Percentiles rank a stretch among this genome's conserved stretches.
Conservation (phyloP, 192 early-diverging fungal species). For the Phycomyces nitens region DNA sequence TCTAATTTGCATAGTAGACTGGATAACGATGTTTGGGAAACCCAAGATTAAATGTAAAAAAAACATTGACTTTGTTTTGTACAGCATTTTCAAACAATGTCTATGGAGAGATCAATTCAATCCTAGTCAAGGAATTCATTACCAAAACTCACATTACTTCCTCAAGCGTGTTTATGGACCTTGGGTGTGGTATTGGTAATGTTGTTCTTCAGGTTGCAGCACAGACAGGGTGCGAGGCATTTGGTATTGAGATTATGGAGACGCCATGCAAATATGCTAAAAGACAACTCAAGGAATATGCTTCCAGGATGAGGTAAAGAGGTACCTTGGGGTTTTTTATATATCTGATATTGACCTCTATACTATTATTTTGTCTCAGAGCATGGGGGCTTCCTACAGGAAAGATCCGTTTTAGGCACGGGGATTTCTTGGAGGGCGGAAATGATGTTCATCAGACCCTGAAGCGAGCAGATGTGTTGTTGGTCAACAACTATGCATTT, state of each 20-base stretch:
- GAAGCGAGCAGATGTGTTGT: slow-evolving; percentile 80
- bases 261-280: slow-evolving; percentile 77
- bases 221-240: slow-evolving; percentile 73
- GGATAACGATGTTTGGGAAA: too few relatives aligned
- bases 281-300: slow-evolving; percentile 81
- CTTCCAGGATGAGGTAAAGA: slow-evolving; percentile 71
- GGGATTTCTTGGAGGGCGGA: slow-evolving; percentile 80
- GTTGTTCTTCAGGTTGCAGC: slow-evolving; percentile 95
- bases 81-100: slow-evolving; percentile 89
- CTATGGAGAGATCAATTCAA: slow-evolving; percentile 91
- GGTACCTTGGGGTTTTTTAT: too few relatives aligned
- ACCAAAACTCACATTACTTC: slow-evolving; percentile 58
- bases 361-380: slow-evolving; percentile 19
- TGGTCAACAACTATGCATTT: slow-evolving; percentile 97
- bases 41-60: too few relatives aligned
- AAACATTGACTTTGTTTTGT: slow-evolving; percentile 10
- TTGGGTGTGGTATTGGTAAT: slow-evolving; percentile 95
- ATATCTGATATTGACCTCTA: background rate
- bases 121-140: slow-evolving; percentile 83
- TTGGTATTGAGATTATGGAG: slow-evolving; percentile 91
- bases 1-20: background rate
- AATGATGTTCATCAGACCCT: slow-evolving; percentile 64
- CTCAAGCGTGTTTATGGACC: slow-evolving; percentile 82
- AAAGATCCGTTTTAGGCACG: slow-evolving; percentile 64
- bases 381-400: slow-evolving; percentile 60